Evolutionary conservation across 169 alveolate genomes (phyloP), one percentile per base, ranked within the genome.

Genomic region (Plasmodium ovale): DNA sequence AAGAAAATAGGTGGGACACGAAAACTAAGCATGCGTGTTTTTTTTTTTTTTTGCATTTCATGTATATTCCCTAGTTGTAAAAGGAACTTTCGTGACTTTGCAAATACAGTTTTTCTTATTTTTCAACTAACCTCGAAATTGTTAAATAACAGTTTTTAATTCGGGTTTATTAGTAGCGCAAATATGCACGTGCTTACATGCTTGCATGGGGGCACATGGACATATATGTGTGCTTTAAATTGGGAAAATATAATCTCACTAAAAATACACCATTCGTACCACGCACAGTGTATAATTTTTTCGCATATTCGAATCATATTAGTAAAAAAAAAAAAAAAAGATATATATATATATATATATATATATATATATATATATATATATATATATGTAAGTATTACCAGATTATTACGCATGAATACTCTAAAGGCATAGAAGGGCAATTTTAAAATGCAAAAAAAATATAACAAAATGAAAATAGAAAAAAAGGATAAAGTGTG

Each of bases 31-130:
- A 47, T 12, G 39, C 35, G 73, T 44, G 58, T 54, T 44, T 23
- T 39, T 4, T 60, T 33, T n/a, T n/a, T n/a, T n/a, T n/a, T n/a
- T n/a, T n/a, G n/a, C n/a, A 64, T 31, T 14, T 29, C 54, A 25
- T 69, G 33, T 69, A 35, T 16, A 69, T 69, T 35, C 27, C 10
- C 65, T 44, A 42, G 82, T 42, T 69, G 29, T 33, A 42, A 42
- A 31, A 33, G 23, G 23, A 44, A 44, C 60, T 39, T 69, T 53
- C 47, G 33, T 54, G 31, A 25, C 23, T 69, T 21, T 51, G 12
- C 62, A 42, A 21, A 31, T 54, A 54, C 16, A 69, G 47, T 69
- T 69, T 69, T 64, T 23, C 53, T 25, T 27, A n/a, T 14, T 25
- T 19, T 44, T 31, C 6, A 44, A 64, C 35, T 31, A 64, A n/a